Conservation (phyloP, 2,329 filamentous ascomycete species). For the Xylariaceae sp. region DNA sequence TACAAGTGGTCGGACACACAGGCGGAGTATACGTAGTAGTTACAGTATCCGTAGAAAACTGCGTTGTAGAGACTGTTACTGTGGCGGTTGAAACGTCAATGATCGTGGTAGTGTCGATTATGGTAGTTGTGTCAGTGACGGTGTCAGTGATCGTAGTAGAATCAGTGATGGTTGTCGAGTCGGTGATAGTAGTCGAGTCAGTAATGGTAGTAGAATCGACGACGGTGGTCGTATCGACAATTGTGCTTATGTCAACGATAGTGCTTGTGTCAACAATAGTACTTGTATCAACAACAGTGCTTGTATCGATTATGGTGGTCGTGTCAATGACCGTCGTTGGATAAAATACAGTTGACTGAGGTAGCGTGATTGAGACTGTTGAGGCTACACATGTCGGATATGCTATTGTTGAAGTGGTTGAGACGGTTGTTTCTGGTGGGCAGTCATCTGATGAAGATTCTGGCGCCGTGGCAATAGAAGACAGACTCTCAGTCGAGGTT, state of each 20-base stretch:
- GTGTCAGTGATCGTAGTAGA: not conserved
- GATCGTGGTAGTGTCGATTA: conserved; percentile 14
- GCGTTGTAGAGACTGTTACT: conserved; percentile 14
- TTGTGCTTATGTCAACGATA: not conserved
- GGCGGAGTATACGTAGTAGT: conserved; percentile 7
- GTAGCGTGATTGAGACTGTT: too few relatives aligned
- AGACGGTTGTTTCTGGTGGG: too few relatives aligned
- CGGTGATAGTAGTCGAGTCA: not conserved
- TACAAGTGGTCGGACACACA: conserved; percentile 31
- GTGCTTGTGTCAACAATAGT: conserved; percentile 5
- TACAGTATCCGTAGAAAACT: conserved; percentile 9
- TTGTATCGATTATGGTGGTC: conserved; percentile 4
- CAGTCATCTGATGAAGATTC: too few relatives aligned
- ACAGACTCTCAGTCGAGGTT: too few relatives aligned
- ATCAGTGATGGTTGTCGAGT: too few relatives aligned
- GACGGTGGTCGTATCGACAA: not conserved
- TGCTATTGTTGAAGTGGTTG: too few relatives aligned
- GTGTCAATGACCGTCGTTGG: conserved; percentile 6
- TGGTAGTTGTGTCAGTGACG: not conserved
- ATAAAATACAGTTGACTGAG: too few relatives aligned
- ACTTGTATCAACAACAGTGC: conserved; percentile 5
- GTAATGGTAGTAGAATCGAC: not conserved
- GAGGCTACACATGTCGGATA: too few relatives aligned
- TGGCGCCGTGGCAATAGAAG: too few relatives aligned
- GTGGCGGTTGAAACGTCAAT: conserved; percentile 12